Evolutionary conservation across 2,329 filamentous ascomycete genomes (phyloP).

Genomic region (Ceratocystis albifundus): DNA sequence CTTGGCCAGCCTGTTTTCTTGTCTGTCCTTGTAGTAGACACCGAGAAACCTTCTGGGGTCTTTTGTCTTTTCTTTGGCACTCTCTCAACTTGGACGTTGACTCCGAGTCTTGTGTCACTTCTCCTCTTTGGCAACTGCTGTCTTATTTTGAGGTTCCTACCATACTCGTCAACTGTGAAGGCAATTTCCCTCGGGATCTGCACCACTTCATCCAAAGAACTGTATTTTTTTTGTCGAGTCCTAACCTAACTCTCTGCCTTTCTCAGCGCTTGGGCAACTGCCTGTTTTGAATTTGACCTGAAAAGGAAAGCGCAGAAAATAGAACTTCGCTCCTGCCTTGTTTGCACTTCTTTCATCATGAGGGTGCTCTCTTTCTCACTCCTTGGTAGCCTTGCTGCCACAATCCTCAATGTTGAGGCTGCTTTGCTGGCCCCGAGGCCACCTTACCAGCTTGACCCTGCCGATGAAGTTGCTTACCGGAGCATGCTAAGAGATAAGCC

Average conservation of each 20-base stretch:
- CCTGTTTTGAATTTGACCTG: not conserved
- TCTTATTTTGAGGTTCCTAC: not conserved
- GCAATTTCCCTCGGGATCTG: not conserved
- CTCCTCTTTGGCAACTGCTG: not conserved
- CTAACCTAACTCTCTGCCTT: not conserved
- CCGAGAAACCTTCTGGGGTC: not conserved
- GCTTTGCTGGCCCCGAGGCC: constrained; percentile 2
- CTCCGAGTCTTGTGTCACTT: constrained; percentile 3
- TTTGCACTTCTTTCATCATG: not conserved
- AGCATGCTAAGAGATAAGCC: not conserved
- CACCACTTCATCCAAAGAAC: not conserved
- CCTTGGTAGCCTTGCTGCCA: not conserved
- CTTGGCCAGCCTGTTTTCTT: not conserved
- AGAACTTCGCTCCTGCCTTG: not conserved
- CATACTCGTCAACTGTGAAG: not conserved
- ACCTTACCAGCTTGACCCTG: not conserved
- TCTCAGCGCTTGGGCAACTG: too few species aligned
- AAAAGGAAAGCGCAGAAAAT: not conserved
- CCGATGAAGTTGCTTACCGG: not conserved
- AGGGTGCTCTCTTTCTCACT: not conserved
- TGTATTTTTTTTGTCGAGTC: not conserved
- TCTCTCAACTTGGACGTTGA: constrained; percentile 4
- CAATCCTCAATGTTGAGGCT: not conserved
- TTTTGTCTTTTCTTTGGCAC: not conserved
- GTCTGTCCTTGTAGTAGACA: not conserved